phyloP scores from a whole-genome alignment of 352 stramenopile genomes.

The Pythium periplocum region DNA sequence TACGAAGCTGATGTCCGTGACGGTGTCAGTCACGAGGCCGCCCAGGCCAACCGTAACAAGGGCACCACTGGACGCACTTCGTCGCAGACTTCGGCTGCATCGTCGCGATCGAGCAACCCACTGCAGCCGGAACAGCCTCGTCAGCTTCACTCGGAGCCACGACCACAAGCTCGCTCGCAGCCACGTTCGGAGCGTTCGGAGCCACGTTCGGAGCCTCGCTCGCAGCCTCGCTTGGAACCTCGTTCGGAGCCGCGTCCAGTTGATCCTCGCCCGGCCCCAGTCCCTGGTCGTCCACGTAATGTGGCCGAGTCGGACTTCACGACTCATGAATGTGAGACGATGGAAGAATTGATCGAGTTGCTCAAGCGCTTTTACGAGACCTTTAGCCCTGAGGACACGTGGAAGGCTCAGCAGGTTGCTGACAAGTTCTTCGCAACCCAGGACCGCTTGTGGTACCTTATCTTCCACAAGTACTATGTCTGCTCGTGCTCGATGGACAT shows the following conservation, averaged over 20 bases:
- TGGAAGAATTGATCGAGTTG: constrained; percentile 63
- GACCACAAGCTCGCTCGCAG: background rate
- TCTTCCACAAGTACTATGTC: constrained; percentile 85
- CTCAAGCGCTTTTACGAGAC: constrained; percentile 65
- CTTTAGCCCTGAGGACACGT: constrained; percentile 76
- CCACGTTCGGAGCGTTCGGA: background rate
- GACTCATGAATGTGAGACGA: constrained; percentile 72
- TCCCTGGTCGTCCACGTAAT: constrained; percentile 40
- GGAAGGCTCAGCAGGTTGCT: constrained; percentile 73
- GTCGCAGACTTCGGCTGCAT: constrained; percentile 18
- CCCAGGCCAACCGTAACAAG: constrained; percentile 11
- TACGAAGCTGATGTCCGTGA: constrained; percentile 93
- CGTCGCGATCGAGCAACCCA: constrained; percentile 7
- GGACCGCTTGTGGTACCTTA: constrained; percentile 72
- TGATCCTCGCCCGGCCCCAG: background rate
- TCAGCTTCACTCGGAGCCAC: background rate
- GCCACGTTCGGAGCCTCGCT: background rate
- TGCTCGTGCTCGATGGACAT: constrained; percentile 81
- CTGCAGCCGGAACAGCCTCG: background rate
- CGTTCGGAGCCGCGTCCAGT: background rate
- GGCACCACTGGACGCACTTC: background rate
- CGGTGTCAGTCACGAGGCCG: constrained; percentile 39
- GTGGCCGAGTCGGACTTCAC: constrained; percentile 72
- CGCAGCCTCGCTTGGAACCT: background rate
- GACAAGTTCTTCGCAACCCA: constrained; percentile 80